phyloP scores from a whole-genome alignment of 345 rosid species.

The Barbarea vulgaris region DNA sequence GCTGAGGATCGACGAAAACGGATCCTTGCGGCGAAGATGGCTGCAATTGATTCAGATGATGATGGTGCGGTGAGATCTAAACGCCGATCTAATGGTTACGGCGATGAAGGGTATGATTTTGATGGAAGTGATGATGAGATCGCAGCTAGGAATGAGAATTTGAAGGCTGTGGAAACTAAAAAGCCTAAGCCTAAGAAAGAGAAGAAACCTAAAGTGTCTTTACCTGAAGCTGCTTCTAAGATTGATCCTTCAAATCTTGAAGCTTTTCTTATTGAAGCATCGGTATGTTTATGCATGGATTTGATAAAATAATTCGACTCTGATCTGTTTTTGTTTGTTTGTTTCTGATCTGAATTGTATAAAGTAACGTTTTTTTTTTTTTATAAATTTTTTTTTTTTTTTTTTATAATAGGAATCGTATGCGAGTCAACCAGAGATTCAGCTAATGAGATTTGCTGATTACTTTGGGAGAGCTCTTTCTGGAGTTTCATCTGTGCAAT shows the following conservation, averaged over 20 bases:
- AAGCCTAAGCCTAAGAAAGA: slow-evolving; percentile 59
- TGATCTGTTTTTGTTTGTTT: not conserved
- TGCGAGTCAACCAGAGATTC: slow-evolving; percentile 58
- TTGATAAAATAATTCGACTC: slow-evolving; percentile 4
- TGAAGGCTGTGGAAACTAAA: slow-evolving; percentile 42
- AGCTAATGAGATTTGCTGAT: slow-evolving; percentile 71
- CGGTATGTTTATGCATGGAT: slow-evolving; percentile 37
- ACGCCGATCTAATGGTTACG: slow-evolving; percentile 43
- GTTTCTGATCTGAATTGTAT: slow-evolving; percentile 22
- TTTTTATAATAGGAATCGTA: slow-evolving; percentile 47
- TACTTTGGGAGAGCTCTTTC: slow-evolving; percentile 67
- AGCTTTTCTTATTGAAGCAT: slow-evolving; percentile 54
- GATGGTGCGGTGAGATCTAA: slow-evolving; percentile 39
- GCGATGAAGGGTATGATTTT: slow-evolving; percentile 41
- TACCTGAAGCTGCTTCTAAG: slow-evolving; percentile 67
- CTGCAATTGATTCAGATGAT: slow-evolving; percentile 33
- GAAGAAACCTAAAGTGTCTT: slow-evolving; percentile 72
- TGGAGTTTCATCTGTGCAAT: slow-evolving; percentile 54
- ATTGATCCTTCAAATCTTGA: slow-evolving; percentile 57
- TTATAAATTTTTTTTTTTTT: not conserved
- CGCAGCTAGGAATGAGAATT: slow-evolving; percentile 37
- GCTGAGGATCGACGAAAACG: slow-evolving; percentile 57
- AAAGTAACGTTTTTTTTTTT: not conserved
- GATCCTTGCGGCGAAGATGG: slow-evolving; percentile 45
- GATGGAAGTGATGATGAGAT: slow-evolving; percentile 51